Evolutionary conservation across 768 basidiomycete genomes (phyloP), one percentile per base, ranked within the genome.

Genomic region (Lentinula aciculospora): DNA sequence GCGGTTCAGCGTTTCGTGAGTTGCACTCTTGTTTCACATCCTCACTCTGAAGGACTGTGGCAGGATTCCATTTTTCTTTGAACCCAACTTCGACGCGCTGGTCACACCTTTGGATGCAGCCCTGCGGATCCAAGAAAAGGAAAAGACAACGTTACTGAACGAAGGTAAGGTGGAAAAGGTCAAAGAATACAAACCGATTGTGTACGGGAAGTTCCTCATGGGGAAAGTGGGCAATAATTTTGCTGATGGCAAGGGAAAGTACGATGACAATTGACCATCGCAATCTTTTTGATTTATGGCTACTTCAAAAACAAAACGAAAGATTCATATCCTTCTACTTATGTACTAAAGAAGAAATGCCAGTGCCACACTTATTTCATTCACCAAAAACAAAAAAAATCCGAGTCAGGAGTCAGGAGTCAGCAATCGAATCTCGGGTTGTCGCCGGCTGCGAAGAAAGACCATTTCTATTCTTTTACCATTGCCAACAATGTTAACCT

Each of bases 61-160:
- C 57, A 92, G 90, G 8, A 79, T 95, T 19, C 94, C 94, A 0
- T 96, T 96, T 73, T 97, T 97, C 78, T 96, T 90, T 61, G 94
- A 96, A 69, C 94, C 94, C 0, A 92, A 90, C 58, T 93, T 92
- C 64, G 75, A 85, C 59, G 89, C 93, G 0, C 58, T 74, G 1
- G 73, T 97, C 47, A 70, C 77, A 61, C 89, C 92, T 0, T 72
- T 95, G 5, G 74, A 76, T 3, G 84, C 85, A 5, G 85, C 83
- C 0, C 64, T 77, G 27, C 79, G 85, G 32, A 63, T 80, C 9
- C 75, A 74, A 57, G 58, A 68, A 37, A 60, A 62, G 27, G 59
- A 64, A 1, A 58, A 65, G 59, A 61, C 17, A 50, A 15, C n/a
- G 21, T 7, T 19, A 28, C 4, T 7, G 23, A 61, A 17, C 21